phyloP scores from a whole-genome alignment of 495 filamentous ascomycete species.

The Jackrogersella multiformis region DNA sequence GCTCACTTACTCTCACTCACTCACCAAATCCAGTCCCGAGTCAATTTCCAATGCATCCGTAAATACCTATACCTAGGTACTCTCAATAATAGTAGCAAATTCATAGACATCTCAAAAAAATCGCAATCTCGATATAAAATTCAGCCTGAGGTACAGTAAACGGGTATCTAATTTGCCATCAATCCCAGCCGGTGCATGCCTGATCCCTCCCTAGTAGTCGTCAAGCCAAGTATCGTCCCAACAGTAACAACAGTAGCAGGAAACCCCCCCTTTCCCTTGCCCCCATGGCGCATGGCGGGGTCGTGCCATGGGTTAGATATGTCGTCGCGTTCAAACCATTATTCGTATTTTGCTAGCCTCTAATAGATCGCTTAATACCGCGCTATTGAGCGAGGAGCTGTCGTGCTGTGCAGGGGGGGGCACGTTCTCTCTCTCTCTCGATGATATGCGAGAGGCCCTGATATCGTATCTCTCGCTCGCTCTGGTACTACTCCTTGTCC shows the following conservation, averaged over 20 bases:
- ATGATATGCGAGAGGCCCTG: too few species aligned
- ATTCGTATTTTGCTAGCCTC: conserved; percentile 20
- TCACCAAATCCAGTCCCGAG: background rate
- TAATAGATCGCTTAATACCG: conserved; percentile 6
- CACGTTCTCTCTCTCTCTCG: background rate
- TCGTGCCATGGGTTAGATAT: conserved; percentile 17
- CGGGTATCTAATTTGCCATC: conserved; percentile 42
- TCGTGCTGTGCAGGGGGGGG: background rate
- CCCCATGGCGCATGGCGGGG: background rate
- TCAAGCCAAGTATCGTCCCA: background rate
- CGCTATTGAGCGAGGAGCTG: too few species aligned
- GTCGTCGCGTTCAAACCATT: conserved; percentile 22
- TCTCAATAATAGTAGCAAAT: background rate
- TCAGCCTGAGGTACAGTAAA: conserved; percentile 34
- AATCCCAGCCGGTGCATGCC: conserved; percentile 24
- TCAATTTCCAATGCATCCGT: too few species aligned
- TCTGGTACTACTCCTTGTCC: conserved; percentile 23
- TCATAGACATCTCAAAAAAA: background rate
- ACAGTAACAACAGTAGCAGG: background rate
- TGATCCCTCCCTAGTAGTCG: background rate
- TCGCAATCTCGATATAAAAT: conserved; percentile 31
- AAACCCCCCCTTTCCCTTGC: background rate
- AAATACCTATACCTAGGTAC: background rate
- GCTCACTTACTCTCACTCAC: background rate
- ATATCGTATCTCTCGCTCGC: background rate